Base-by-base conservation (phyloP, 768 basidiomycete species). In the Trametopsis cervina region DNA sequence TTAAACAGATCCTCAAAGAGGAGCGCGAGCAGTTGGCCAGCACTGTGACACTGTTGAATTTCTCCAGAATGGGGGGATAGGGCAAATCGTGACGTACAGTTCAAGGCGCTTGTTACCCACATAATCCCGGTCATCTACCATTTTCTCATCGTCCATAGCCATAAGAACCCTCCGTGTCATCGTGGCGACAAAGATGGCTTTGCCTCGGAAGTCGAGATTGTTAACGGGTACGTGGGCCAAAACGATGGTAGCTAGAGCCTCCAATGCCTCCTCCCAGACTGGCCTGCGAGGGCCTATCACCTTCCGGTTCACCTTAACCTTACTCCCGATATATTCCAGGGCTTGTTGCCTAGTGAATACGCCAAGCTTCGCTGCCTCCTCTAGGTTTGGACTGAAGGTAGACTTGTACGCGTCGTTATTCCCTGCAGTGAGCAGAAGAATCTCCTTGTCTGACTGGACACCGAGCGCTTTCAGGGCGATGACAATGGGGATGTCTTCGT, bases 1-100 rank as follows among this genome's bases (percentile, higher is more conserved):
- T 99, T 99, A 78, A 99, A 99, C 21, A 97, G 72, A 66, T 99
- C 96, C 66, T 99, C 96, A 54, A 99, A 99, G 2, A 99, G 78
- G 10, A 99, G 75, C 4, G 94, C 91, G 22, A 99, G 76, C 13
- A 99, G 77, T 62, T 98, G 96, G 29, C 96, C 96, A 23, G 48
- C 25, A n/a, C 11, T 20, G 29, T 7, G 7, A 33, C 29, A 15
- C 29, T 33, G 15, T 7, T 33, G 7, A 33, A 15, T 15, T 33
- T 33, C 15, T 47, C 49, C 29, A 24, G 21, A 6, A 10, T 33
- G 29, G 29, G 29, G 29, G 11, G 23, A 26, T 22, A 35, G n/a
- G 13, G 5, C 10, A 22, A 46, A 47, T 40, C 27, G 18, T 38
- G 4, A 75, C 87, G 61, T 65, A 96, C 95, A 99, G 78, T 68